Percentiles rank a stretch among this genome's conserved stretches.
Evolutionary conservation across 2,329 filamentous ascomycete species (phyloP).

Genomic region (Blastomyces gilchristii): DNA sequence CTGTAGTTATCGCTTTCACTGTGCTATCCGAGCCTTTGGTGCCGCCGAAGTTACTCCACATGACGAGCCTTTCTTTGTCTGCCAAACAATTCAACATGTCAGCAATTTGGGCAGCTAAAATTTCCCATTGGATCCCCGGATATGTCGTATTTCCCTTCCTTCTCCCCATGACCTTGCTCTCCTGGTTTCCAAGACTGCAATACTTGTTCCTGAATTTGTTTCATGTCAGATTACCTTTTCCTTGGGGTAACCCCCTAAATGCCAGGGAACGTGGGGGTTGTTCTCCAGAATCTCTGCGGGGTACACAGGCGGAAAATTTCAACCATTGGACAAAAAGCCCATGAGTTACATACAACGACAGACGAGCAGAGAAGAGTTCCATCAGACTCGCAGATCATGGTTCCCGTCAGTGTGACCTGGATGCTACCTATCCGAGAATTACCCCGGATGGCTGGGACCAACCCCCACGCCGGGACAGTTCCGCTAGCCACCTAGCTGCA

Average conservation of each 20-base stretch:
- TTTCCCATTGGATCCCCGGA: not conserved
- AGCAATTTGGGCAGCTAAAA: not conserved
- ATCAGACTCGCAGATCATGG: not conserved
- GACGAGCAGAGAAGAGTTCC: not conserved
- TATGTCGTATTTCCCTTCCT: not conserved
- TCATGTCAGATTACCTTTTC: not conserved
- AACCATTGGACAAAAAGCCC: not conserved
- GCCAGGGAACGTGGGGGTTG: not conserved
- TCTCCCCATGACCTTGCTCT: not conserved
- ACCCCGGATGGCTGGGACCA: not conserved
- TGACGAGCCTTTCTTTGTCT: not conserved
- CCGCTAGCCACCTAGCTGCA: not conserved
- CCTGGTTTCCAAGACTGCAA: not conserved
- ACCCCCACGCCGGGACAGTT: not conserved
- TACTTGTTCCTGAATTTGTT: not conserved
- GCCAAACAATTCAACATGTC: not conserved
- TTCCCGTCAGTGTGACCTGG: not conserved
- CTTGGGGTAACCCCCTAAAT: not conserved
- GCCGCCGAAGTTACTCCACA: no score
- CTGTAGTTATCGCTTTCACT: no score
- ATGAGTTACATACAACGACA: not conserved
- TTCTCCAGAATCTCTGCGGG: not conserved
- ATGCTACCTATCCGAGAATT: not conserved
- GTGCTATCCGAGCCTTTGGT: not conserved
- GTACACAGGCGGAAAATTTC: not conserved